These are phyloP conservation scores for Hypoxylon fragiforme DNA, from an alignment of 495 filamentous ascomycete species.

Conservation along the genomic window DNA sequence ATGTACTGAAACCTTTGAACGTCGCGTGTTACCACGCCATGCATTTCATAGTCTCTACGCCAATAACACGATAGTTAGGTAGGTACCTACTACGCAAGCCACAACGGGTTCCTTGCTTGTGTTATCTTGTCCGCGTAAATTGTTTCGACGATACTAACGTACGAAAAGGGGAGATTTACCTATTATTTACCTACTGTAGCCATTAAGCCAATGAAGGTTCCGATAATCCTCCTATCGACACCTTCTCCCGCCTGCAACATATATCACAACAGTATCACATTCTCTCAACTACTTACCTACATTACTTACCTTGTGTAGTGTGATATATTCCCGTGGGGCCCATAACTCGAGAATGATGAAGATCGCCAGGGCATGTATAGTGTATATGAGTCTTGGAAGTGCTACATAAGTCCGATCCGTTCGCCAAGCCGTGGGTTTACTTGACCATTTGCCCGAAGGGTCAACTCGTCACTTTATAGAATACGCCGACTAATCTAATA, in stretches of 20 bases:
- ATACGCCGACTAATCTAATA: conserved; percentile 5
- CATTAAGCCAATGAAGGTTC: conserved; percentile 13
- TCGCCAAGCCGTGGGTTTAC: conserved; percentile 13
- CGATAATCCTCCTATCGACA: conserved; percentile 10
- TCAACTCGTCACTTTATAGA: neutral
- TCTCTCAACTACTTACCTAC: too few species aligned
- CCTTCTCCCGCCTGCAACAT: conserved; percentile 15
- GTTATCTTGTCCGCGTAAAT: neutral
- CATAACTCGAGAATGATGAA: conserved; percentile 8
- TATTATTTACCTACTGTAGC: too few species aligned
- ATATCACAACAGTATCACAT: conserved; percentile 8
- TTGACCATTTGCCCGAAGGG: conserved; percentile 16
- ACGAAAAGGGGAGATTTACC: conserved; percentile 22
- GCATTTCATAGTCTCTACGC: neutral
- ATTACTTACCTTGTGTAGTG: conserved; percentile 28
- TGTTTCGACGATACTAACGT: conserved; percentile 23
- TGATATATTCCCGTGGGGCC: conserved; percentile 30
- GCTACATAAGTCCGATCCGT: conserved; percentile 6
- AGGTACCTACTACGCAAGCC: too few species aligned
- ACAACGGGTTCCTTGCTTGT: conserved; percentile 13
- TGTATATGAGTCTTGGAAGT: conserved; percentile 9
- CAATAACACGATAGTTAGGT: conserved; percentile 13
- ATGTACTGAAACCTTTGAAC: neutral
- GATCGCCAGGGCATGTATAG: conserved; percentile 27
- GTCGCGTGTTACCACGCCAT: conserved; percentile 1